Evolutionary conservation across 208 protist species (phyloP), one percentile per base, ranked within the genome.

Genomic region (Leishmania tropica): DNA sequence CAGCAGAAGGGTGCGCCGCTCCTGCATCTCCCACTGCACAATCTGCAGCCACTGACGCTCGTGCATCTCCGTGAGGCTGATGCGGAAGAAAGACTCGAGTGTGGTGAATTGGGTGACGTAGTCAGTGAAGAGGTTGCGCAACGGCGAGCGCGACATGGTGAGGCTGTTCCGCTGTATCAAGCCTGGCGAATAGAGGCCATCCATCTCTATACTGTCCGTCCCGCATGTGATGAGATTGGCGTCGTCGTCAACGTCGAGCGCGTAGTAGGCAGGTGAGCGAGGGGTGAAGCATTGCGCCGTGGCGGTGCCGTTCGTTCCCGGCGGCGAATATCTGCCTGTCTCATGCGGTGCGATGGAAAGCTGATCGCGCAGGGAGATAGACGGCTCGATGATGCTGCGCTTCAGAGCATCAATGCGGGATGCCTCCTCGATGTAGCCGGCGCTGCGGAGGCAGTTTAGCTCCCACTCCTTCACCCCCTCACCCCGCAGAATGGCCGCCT

Each of bases 401-500:
- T 83, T 81, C 77, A 91, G 74, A 3, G 72, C 75, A 35, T 85
- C 83, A 58, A 86, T 81, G 17, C 53, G 81, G 62, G 76, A 79
- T 11, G 58, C 17, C 4, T 83, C 65, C 45, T 81, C 75, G 48
- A 85, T 71, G 64, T 83, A 90, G 40, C 87, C 87, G 28, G 70
- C 85, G 3, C 78, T 76, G 42, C 78, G 73, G 24, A 96, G 83
- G 53, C 87, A 87, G 71, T 84, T 84, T 53, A 96, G 82, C 83
- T 96, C 92, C 92, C 92, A 96, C 80, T 96, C 89, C 85, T 96
- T 96, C 70, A 96, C 90, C 4, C 83, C 84, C 48, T 87, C 68
- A 35, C 90, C 90, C 21, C 85, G 85, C 37, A 71, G 48, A 42
- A 96, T 76, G 3, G 90, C 92, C 21, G 60, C 68, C 76, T 91